Evolutionary conservation across 2,329 filamentous ascomycete species (phyloP), one percentile per base, ranked within the genome.

Genomic region (Colletotrichum caudatum): DNA sequence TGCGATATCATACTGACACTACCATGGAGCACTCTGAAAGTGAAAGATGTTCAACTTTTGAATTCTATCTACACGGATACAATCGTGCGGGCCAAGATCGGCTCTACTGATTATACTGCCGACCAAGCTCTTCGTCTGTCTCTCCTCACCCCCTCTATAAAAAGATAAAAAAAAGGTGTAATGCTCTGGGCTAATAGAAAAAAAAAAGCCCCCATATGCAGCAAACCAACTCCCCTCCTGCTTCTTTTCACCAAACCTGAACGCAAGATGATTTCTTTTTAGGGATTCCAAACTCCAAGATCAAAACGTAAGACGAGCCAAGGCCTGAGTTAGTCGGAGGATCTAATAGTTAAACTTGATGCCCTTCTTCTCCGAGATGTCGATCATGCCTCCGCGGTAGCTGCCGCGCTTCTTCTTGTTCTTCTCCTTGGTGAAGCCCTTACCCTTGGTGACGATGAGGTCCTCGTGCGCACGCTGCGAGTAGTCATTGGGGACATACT

Each of bases 391-490:
- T 56, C 96, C 96, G 59, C 93, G 91, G 87, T 97, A 99, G 75
- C 92, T 94, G 62, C 96, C 96, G 76, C 91, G 88, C 88, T 94
- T 95, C 88, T 94, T 96, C 88, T 99, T 99, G 84, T 99, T 99
- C 91, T 99, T 99, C 86, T 98, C 96, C 87, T 99, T 99, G 72
- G 95, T 98, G 84, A 99, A 99, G 5, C 94, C 94, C 85, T 98
- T 98, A 78, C 96, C 96, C 80, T 92, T 94, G 41, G 95, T 98
- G 50, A 97, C 89, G 60, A 94, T 93, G 74, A 99, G 84, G 79
- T 98, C 95, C 76, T 94, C 89, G 79, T 95, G 93, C 11, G 97
- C 97, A 76, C 91, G 91, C 77, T 96, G 92, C 33, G 95, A 95
- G 83, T 98, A 99, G 74, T 93, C 91, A 80, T 98, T 94, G 29